Evolutionary conservation across 1,284 basidiomycete genomes (phyloP).

Genomic region (Hypsizygus ulmarius): DNA sequence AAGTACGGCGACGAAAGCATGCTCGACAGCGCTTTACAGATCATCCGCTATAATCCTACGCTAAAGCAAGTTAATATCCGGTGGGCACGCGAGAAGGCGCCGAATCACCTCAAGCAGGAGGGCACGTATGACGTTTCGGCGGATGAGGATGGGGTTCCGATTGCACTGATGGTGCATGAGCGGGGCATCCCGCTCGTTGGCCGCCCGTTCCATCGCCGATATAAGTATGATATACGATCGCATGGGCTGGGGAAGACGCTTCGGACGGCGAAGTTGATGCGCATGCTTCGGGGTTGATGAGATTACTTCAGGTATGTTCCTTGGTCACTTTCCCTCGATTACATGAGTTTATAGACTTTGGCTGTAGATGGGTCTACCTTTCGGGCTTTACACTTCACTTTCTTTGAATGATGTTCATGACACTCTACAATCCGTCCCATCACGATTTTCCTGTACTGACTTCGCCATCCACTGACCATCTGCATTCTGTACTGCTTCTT

Average conservation of each 20-base stretch:
- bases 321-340: too few relatives aligned
- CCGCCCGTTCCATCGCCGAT: constrained; percentile 30
- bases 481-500: neutral
- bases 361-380: too few relatives aligned
- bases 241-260: neutral
- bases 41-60: constrained; percentile 32
- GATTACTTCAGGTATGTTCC: too few relatives aligned
- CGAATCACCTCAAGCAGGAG: constrained; percentile 46
- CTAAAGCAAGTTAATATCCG: constrained; percentile 42
- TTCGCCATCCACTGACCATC: neutral
- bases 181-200: constrained; percentile 36
- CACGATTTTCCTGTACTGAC: too few relatives aligned
- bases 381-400: too few relatives aligned
- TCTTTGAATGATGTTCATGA: too few relatives aligned
- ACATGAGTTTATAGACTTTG: too few relatives aligned
- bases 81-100: constrained; percentile 43
- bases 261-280: constrained; percentile 5
- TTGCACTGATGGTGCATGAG: constrained; percentile 25
- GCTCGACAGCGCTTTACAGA: constrained; percentile 36
- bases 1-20: constrained; percentile 42
- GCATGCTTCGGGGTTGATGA: neutral
- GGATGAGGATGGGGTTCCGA: constrained; percentile 16
- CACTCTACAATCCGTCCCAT: too few relatives aligned
- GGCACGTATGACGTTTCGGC: constrained; percentile 35
- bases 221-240: constrained; percentile 14